Base-by-base conservation (phyloP, 208 protist species). In the Leishmania turanica region DNA sequence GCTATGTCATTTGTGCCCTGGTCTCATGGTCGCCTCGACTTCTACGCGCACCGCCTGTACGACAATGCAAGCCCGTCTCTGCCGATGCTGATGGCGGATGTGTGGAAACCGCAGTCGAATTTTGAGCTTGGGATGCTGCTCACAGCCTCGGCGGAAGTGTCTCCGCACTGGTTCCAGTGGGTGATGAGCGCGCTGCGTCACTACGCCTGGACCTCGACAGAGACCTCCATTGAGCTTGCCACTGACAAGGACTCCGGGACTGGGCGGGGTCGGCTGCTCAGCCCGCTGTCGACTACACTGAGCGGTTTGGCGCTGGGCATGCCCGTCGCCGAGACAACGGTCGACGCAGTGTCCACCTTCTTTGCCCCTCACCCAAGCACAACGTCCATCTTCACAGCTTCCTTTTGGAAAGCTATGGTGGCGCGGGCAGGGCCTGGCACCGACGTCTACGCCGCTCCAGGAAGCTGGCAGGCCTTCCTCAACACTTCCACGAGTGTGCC, bases 91-190 rank as follows among this genome's bases (percentile, higher is more conserved):
- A 79, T 91, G 74, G 79, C 89, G 40, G 84, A 93, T 65, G 62
- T 84, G 17, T 97, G 94, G 93, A 69, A 90, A 24, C 92, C 94
- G 24, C 72, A 77, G 27, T 88, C 81, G 7, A 75, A 91, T 31
- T 86, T 84, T 42, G 90, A 96, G 85, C 49, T 95, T 15, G 89
- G 75, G 27, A 62, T 90, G 45, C 90, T 93, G 69, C 77, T 97
- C n/a, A 89, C 93, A 24, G 84, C 90, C 9, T 80, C 87, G 53
- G 77, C 81, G 0, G 74, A 51, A 17, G 77, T 95, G 37, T 91
- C 90, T 1, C 80, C 72, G 42, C 64, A 87, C 40, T 97, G 92
- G 93, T 91, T 90, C 68, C 73, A 72, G 31, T 95, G 90, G 92
- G 49, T 85, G 31, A 7, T 81, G 42, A 53, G 79, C 13, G 90